Evolutionary conservation across 2,329 filamentous ascomycete genomes (phyloP).

Genomic region (Fusarium stilboides): DNA sequence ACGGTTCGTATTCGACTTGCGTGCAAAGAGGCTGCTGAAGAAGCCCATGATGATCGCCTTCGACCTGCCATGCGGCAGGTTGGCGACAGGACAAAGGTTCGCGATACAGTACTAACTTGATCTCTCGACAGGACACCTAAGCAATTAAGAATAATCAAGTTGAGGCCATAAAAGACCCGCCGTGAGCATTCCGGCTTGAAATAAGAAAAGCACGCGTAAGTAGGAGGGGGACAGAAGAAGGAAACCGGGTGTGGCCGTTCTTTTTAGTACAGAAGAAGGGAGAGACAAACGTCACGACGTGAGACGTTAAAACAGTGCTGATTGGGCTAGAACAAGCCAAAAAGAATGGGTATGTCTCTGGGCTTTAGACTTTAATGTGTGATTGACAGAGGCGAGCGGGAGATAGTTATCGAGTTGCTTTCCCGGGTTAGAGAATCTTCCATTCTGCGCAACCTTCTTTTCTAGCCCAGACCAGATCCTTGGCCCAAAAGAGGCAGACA

Average conservation of each 20-base stretch:
- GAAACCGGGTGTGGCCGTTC: conserved; percentile 26
- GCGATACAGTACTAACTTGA: neutral
- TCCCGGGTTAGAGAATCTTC: conserved; percentile 31
- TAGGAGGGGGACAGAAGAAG: neutral
- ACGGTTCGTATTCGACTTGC: conserved; percentile 36
- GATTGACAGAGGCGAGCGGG: neutral
- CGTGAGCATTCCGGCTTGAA: conserved; percentile 33
- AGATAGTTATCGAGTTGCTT: conserved; percentile 6
- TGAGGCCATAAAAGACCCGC: conserved; percentile 37
- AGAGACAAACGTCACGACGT: conserved; percentile 22
- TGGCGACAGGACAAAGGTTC: neutral
- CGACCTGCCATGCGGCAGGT: conserved; percentile 40
- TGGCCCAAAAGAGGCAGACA: neutral
- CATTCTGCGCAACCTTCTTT: conserved; percentile 12
- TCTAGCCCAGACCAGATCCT: conserved; percentile 17
- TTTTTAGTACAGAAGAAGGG: conserved; percentile 32
- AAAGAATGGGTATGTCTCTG: conserved; percentile 1
- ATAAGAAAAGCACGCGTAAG: conserved; percentile 12
- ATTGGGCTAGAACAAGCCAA: conserved; percentile 28
- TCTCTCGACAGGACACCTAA: neutral
- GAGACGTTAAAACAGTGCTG: conserved; percentile 10
- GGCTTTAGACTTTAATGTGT: conserved; percentile 18
- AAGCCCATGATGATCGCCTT: conserved; percentile 48
- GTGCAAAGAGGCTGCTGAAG: conserved; percentile 46
- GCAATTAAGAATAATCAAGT: conserved; percentile 13